Percentiles rank a stretch among this genome's conserved stretches.
Evolutionary conservation across 352 stramenopile species (phyloP).

Genomic region (Globisporangium irregulare): DNA sequence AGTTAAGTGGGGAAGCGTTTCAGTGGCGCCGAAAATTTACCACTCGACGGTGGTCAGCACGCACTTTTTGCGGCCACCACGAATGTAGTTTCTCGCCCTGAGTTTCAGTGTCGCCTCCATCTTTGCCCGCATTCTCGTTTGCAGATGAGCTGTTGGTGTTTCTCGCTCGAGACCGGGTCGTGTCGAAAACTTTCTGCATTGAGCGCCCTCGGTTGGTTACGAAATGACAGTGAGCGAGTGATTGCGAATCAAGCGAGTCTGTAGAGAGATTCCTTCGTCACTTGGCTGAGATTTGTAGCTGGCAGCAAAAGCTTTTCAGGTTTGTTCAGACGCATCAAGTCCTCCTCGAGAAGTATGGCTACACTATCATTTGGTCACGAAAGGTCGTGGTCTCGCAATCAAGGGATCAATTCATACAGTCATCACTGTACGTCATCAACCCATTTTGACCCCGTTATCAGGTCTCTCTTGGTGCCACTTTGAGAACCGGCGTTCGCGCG

Average conservation of each 20-base stretch:
- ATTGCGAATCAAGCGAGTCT: neutral
- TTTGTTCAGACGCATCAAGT: neutral
- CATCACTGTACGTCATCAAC: neutral
- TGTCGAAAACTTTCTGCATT: neutral
- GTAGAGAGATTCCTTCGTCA: neutral
- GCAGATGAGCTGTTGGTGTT: neutral
- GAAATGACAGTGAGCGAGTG: neutral
- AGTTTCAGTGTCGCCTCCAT: no score
- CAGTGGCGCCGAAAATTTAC: neutral
- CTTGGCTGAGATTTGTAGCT: neutral
- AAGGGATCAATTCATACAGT: neutral
- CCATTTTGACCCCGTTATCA: neutral
- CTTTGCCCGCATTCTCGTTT: neutral
- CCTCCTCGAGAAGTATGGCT: neutral
- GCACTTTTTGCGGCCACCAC: slow-evolving; percentile 3
- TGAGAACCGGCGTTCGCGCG: neutral
- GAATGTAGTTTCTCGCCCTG: neutral
- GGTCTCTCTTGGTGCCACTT: neutral
- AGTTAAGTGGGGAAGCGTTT: neutral
- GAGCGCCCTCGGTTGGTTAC: neutral
- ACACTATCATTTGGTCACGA: neutral
- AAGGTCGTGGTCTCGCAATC: neutral
- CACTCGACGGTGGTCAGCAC: neutral
- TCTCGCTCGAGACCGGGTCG: neutral
- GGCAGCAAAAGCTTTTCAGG: neutral